Base-by-base conservation (phyloP, 108 stramenopile species). In the Nitzschia sp. region DNA sequence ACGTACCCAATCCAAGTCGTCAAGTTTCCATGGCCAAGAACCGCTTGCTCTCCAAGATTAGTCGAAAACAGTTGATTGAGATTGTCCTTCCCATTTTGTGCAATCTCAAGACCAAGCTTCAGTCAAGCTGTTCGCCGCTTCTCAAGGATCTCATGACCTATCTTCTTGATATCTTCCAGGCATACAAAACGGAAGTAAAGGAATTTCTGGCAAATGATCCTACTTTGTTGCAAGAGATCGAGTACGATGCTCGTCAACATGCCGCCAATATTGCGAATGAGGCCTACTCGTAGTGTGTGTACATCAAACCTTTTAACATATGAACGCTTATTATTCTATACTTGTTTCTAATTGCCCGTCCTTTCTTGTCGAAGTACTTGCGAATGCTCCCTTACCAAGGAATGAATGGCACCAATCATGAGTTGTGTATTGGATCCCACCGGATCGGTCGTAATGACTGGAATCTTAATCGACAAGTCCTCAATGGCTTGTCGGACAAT, bases 81-180 rank as follows among this genome's bases (percentile, higher is more conserved):
- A 90, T 82, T 32, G 84, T 96, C n/a, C 75, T 98, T 13, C 98
- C 98, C 1, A 88, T 97, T 26, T 74, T 98, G 31, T 83, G 90
- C 70, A 91, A 92, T 42, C 69, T 98, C 57, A 97, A 96, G 77
- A 66, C 70, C 19, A 71, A 93, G 13, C 80, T 98, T 55, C 95
- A 97, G 60, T 67, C 66, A 55, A 83, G 75, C 32, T 81, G 84
- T 31, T 96, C 95, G 3, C 97, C 96, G 2, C 64, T 97, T 60
- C 82, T 96, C 25, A 82, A 83, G 61, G 78, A 92, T 34, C 55
- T 95, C 46, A 96, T 95, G 95, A 48, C 38, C 3, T 96, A 91
- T 71, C 77, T 97, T 21, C 80, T 83, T 21, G 87, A 83, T 28
- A 86, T 96, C 30, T 96, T 85, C 61, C 71, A 90, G 55, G 64